Base-by-base conservation (phyloP, 768 basidiomycete genomes). In the Phylloporus sp. region DNA sequence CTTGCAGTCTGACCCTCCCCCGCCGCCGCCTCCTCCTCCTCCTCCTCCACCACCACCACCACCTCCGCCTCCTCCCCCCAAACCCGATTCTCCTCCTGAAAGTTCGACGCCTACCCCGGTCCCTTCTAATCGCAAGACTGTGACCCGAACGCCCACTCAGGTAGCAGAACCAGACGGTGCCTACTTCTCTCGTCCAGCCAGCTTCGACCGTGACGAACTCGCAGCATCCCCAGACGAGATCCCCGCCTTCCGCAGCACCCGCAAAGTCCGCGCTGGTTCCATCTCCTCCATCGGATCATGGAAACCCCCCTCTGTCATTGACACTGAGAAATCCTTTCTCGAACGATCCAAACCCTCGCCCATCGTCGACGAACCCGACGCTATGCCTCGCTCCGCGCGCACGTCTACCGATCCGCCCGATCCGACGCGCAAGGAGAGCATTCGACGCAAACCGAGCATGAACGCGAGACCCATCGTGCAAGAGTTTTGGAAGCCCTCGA, bases 401-500 rank as follows among this genome's bases (percentile, higher is more conserved):
- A 42, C 54, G 14, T 37, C 63, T 26, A 46, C 48, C 32, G 59
- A 59, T 56, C 47, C 49, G 13, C 52, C 55, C 39, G 56, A 64
- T 39, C 53, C 41, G 27, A 44, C 49, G n/a, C 61, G 61, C 50
- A 53, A 38, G 23, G 60, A 56, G 33, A 57, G 63, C 41, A 59
- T 68, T 23, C 60, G 57, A n/a, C 61, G 64, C 27, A 61, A 72
- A 37, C 65, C 68, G 13, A 65, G 68, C 49, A 63, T 55, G 56
- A 68, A 13, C 60, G 61, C 40, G 55, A 67, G 47, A 57, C 71
- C 47, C 58, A 54, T 62, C 34, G 59, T 63, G 1, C 75, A 71
- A 13, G 74, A 77, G 47, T 60, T 78, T 26, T 79, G 79, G 78
- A 74, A 69, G 29, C 77, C 78, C 3, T 58, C 71, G 0, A 68